Evolutionary conservation across 2,329 filamentous ascomycete genomes (phyloP).

Genomic region (Penicillium sp.): DNA sequence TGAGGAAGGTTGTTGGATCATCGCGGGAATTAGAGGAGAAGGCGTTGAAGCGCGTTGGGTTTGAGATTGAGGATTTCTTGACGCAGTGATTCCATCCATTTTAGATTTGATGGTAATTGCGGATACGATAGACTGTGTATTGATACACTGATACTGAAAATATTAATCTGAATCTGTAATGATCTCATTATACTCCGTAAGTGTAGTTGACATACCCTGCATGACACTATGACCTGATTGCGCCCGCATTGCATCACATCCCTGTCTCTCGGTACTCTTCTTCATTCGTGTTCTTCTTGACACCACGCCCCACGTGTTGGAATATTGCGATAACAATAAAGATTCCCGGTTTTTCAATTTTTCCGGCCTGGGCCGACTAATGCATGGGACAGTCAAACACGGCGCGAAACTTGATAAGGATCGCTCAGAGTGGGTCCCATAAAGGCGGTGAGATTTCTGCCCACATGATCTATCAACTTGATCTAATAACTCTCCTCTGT

Average conservation of each 20-base stretch:
- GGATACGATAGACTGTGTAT: background rate
- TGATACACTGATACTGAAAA: background rate
- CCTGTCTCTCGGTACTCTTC: too few species aligned
- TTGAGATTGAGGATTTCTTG: slow-evolving; percentile 79
- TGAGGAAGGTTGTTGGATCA: slow-evolving; percentile 46
- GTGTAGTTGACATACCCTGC: background rate
- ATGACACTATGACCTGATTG: background rate
- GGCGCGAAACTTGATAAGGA: background rate
- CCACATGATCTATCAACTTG: background rate
- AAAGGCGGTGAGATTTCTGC: slow-evolving; percentile 9
- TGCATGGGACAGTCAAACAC: too few species aligned
- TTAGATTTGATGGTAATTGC: background rate
- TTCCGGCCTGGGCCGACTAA: too few species aligned
- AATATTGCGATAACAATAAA: too few species aligned
- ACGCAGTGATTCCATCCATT: slow-evolving; percentile 30
- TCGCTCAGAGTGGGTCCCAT: background rate
- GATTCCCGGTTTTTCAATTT: too few species aligned
- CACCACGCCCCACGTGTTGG: too few species aligned
- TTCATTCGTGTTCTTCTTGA: too few species aligned
- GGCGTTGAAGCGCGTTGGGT: slow-evolving; percentile 72
- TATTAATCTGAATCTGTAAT: background rate
- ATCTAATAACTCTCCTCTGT: background rate
- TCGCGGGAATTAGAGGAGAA: slow-evolving; percentile 61
- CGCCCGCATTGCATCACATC: background rate
- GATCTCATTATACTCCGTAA: background rate